phyloP scores from a whole-genome alignment of 106 monocot species.

The Dioscorea zingiberensis region DNA sequence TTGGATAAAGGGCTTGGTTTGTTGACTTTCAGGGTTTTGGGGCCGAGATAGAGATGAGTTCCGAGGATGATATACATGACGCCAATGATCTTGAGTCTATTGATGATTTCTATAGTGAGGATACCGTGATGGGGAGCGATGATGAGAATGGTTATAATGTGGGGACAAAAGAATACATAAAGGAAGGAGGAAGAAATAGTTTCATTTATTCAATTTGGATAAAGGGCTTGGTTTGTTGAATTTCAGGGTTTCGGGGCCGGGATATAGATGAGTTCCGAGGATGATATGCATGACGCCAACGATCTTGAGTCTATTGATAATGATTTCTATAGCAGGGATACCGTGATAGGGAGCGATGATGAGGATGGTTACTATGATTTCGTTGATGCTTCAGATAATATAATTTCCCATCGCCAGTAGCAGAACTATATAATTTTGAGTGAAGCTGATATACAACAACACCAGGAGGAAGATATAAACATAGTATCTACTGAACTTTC shows the following conservation, averaged over 20 bases:
- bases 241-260: no score
- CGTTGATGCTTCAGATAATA: slow-evolving; percentile 9
- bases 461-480: slow-evolving; percentile 18
- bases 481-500: slow-evolving; percentile 12
- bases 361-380: not conserved
- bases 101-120: slow-evolving; percentile 8
- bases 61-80: no score
- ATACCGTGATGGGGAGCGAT: slow-evolving; percentile 1
- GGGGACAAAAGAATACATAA: no score
- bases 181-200: no score
- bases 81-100: slow-evolving; percentile 5
- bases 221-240: no score
- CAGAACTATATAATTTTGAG: slow-evolving; percentile 15
- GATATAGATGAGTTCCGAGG: no score
- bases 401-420: no score
- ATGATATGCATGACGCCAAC: no score
- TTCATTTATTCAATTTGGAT: no score
- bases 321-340: slow-evolving; percentile 9
- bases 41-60: no score
- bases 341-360: not conserved
- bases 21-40: no score
- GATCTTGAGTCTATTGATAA: slow-evolving; percentile 4
- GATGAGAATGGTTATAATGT: not conserved
- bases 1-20: no score
- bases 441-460: slow-evolving; percentile 12